These are phyloP conservation scores for Bombardia bombarda DNA, from an alignment of 495 filamentous ascomycete genomes.

Conservation along the genomic window DNA sequence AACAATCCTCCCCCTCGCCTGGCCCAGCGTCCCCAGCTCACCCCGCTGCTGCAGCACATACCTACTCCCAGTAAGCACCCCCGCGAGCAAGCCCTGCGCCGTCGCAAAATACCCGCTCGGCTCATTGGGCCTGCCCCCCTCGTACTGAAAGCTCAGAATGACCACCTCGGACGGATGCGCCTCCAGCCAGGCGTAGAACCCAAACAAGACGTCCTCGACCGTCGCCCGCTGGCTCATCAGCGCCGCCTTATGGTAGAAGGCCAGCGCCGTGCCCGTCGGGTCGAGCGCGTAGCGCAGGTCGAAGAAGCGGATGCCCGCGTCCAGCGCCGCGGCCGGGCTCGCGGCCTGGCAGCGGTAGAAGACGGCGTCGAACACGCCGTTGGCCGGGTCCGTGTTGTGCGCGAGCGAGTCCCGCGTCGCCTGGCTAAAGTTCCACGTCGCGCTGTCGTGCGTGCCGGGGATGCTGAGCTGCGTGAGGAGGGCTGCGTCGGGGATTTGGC, in stretches of 20 bases:
- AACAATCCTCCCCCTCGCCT: constrained; percentile 69
- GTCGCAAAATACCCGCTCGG: neutral
- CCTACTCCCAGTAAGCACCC: constrained; percentile 51
- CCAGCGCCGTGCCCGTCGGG: constrained; percentile 32
- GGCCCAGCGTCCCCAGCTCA: constrained; percentile 57
- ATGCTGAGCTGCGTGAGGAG: constrained; percentile 42
- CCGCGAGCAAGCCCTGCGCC: constrained; percentile 53
- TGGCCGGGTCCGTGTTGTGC: constrained; percentile 16
- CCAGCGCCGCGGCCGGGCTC: constrained; percentile 30
- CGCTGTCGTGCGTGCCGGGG: constrained; percentile 46
- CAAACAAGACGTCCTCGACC: constrained; percentile 41
- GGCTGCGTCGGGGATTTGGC: constrained; percentile 29
- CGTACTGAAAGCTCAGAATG: constrained; percentile 66
- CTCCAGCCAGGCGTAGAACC: constrained; percentile 50
- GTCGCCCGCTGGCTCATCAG: constrained; percentile 37
- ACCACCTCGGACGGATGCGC: constrained; percentile 61
- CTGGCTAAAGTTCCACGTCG: constrained; percentile 47
- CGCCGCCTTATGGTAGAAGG: constrained; percentile 44
- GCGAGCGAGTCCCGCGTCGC: constrained; percentile 32
- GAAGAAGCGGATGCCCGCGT: constrained; percentile 43
- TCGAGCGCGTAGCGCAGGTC: constrained; percentile 44
- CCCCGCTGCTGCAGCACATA: constrained; percentile 54
- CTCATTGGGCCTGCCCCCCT: neutral
- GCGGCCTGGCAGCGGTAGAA: constrained; percentile 36
- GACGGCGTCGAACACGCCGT: constrained; percentile 14